Conservation (phyloP, 1,139 yeast genomes). For the Yueomyces sp. region DNA sequence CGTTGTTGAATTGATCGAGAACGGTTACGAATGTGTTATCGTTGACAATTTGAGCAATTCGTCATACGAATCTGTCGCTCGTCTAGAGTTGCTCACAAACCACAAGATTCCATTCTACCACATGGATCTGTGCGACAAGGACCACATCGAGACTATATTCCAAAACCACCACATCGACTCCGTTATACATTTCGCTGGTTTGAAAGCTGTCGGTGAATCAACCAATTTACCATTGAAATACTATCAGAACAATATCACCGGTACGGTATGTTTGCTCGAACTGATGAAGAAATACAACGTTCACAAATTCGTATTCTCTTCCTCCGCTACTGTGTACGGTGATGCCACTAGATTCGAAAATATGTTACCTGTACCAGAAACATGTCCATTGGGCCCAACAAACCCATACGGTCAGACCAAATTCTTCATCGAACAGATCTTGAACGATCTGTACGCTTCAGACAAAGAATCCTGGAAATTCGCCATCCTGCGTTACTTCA, state of each 20-base stretch:
- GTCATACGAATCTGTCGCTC: conserved; percentile 51
- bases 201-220: conserved; percentile 81
- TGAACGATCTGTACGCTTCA: conserved; percentile 43
- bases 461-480: conserved; percentile 39
- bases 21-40: conserved; percentile 58
- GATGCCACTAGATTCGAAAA: conserved; percentile 64
- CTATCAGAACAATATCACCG: conserved; percentile 57
- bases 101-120: conserved; percentile 43
- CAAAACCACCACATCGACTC: conserved; percentile 38
- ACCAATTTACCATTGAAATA: conserved; percentile 57
- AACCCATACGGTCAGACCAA: conserved; percentile 74
- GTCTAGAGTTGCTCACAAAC: conserved; percentile 46
- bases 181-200: conserved; percentile 76
- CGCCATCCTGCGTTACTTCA: conserved; percentile 64
- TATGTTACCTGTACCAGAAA: conserved; percentile 73
- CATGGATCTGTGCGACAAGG: conserved; percentile 45
- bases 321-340: conserved; percentile 79
- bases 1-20: conserved; percentile 49
- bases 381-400: conserved; percentile 64
- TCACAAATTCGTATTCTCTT: conserved; percentile 56
- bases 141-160: conserved; percentile 38
- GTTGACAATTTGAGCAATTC: conserved; percentile 64
- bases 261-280: conserved; percentile 48
- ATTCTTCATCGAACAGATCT: conserved; percentile 47
- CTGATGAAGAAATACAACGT: conserved; percentile 40